phyloP scores from a whole-genome alignment of 441 rosid genomes.

The Erysimum cheiri region DNA sequence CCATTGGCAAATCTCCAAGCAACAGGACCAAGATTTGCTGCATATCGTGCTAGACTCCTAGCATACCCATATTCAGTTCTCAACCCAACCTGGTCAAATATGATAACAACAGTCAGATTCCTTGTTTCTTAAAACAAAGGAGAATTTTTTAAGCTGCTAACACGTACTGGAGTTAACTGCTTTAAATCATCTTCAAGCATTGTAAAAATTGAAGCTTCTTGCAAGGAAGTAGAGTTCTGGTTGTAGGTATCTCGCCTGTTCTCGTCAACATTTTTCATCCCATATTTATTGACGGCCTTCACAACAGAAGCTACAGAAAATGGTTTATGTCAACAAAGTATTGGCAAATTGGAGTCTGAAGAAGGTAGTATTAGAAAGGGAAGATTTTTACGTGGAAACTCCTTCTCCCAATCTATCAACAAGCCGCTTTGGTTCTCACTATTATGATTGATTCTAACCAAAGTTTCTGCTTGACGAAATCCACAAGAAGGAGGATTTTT shows the following conservation, averaged over 20 bases:
- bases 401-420: constrained; percentile 77
- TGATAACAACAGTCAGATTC: constrained; percentile 24
- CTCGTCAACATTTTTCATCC: constrained; percentile 81
- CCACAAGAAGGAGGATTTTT: constrained; percentile 52
- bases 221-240: constrained; percentile 46
- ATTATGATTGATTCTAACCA: constrained; percentile 48
- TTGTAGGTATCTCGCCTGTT: constrained; percentile 71
- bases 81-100: constrained; percentile 67
- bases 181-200: constrained; percentile 63
- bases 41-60: constrained; percentile 78
- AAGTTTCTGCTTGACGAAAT: constrained; percentile 52
- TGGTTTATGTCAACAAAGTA: constrained; percentile 16
- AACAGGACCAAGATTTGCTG: constrained; percentile 71
- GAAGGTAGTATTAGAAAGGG: constrained; percentile 9
- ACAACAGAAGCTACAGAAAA: constrained; percentile 69
- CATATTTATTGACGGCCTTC: constrained; percentile 73
- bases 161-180: constrained; percentile 69
- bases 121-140: constrained; percentile 12
- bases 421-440: constrained; percentile 55
- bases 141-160: constrained; percentile 1
- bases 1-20: constrained; percentile 69
- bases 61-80: constrained; percentile 70
- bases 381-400: constrained; percentile 65
- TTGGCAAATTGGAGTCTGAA: constrained; percentile 14
- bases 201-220: constrained; percentile 50